These are phyloP conservation scores for Xylariales sp. DNA, from an alignment of 2,329 filamentous ascomycete species.

Conservation along the genomic window DNA sequence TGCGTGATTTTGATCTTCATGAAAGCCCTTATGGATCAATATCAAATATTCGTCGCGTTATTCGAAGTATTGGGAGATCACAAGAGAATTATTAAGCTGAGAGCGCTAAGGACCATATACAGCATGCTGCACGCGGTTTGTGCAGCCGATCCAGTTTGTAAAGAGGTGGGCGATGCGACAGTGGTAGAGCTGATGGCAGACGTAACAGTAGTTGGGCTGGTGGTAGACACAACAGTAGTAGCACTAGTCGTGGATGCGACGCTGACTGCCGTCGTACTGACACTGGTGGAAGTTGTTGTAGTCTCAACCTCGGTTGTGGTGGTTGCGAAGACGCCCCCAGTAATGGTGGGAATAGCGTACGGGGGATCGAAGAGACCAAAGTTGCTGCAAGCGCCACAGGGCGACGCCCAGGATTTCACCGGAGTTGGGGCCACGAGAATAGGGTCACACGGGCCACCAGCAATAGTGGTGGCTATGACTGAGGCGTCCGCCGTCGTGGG, in stretches of 20 bases:
- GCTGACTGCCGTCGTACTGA: constrained; percentile 11
- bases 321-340: constrained; percentile 18
- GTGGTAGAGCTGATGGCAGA: constrained; percentile 5
- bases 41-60: too few relatives aligned
- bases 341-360: constrained; percentile 30
- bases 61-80: too few relatives aligned
- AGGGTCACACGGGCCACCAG: constrained; percentile 25
- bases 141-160: not conserved
- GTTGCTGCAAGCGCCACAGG: constrained; percentile 27
- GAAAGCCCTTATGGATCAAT: too few relatives aligned
- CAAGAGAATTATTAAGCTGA: too few relatives aligned
- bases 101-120: too few relatives aligned
- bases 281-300: constrained; percentile 11
- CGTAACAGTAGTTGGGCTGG: constrained; percentile 7
- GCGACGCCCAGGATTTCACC: constrained; percentile 28
- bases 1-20: too few relatives aligned
- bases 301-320: constrained; percentile 11
- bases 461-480: constrained; percentile 21
- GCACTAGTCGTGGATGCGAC: constrained; percentile 10
- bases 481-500: constrained; percentile 19
- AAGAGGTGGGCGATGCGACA: not conserved
- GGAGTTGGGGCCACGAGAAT: constrained; percentile 24
- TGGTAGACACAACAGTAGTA: constrained; percentile 5
- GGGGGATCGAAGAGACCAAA: constrained; percentile 35
- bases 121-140: not conserved